Conservation (phyloP, 257 asterid species). For the Solanum gandarillasii region DNA sequence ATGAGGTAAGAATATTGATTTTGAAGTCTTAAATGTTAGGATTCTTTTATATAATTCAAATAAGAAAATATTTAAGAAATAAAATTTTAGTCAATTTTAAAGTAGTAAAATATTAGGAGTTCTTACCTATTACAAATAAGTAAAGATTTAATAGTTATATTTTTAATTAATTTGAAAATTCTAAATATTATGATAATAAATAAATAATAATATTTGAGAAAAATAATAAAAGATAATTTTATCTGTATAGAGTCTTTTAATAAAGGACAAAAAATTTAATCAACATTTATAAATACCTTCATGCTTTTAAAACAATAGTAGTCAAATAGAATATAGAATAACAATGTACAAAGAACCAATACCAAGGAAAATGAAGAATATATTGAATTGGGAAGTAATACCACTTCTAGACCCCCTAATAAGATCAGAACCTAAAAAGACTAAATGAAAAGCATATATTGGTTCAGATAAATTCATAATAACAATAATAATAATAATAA, state of each 20-base stretch:
- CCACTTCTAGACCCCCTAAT: not conserved
- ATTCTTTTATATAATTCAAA: no score
- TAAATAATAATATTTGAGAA: not conserved
- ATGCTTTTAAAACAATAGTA: no score
- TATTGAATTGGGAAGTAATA: not conserved
- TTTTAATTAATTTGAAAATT: no score
- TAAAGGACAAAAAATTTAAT: no score
- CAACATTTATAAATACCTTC: not conserved
- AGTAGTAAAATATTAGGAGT: no score
- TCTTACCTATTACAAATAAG: not conserved
- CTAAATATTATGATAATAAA: no score
- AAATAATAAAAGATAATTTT: not conserved
- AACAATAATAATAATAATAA: not conserved
- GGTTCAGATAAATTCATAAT: not conserved
- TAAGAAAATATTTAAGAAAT: no score
- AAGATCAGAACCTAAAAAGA: not conserved
- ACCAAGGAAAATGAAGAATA: not conserved
- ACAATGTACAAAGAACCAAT: not conserved
- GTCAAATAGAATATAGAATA: not conserved
- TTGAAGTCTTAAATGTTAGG: not conserved
- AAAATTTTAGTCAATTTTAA: no score
- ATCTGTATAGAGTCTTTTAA: not conserved
- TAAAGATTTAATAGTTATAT: no score
- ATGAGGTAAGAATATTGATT: not conserved
- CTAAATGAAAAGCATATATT: not conserved